These are phyloP conservation scores for Aspergillus niger DNA, from an alignment of 2,329 filamentous ascomycete genomes.

Conservation along the genomic window DNA sequence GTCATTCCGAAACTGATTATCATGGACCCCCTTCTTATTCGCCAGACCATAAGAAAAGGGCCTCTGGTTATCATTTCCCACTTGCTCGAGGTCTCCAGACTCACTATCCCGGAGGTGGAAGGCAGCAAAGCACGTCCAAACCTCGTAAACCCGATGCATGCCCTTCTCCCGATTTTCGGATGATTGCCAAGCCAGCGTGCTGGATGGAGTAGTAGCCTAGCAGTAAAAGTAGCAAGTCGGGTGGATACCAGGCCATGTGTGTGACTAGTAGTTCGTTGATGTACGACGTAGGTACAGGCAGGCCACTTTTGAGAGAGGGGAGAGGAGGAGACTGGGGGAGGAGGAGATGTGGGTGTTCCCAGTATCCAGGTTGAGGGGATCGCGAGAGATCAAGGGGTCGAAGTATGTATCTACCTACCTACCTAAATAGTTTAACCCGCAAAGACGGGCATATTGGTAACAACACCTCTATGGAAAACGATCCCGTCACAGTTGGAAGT, in stretches of 20 bases:
- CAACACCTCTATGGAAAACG: not conserved
- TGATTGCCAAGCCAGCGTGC: not conserved
- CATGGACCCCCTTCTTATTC: slow-evolving; percentile 7
- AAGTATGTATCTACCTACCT: not conserved
- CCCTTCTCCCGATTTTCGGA: not conserved
- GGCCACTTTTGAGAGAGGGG: too few relatives aligned
- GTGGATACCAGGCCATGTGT: slow-evolving; percentile 2
- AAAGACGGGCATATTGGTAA: not conserved
- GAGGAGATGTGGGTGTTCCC: not conserved
- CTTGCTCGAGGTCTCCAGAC: not conserved
- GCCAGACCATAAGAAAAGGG: not conserved
- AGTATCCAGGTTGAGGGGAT: not conserved
- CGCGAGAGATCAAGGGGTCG: not conserved
- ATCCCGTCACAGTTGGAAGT: not conserved
- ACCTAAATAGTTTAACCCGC: not conserved
- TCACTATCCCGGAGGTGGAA: not conserved
- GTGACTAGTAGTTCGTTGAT: not conserved
- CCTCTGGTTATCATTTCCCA: not conserved
- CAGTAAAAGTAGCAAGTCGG: not conserved
- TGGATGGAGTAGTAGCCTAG: not conserved
- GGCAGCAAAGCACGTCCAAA: not conserved
- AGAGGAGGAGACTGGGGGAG: not conserved
- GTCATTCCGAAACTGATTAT: slow-evolving; percentile 6
- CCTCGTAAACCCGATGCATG: not conserved
- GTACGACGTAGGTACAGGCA: not conserved